Evolutionary conservation across 2,329 filamentous ascomycete genomes (phyloP).

Genomic region (Fusarium continuum): DNA sequence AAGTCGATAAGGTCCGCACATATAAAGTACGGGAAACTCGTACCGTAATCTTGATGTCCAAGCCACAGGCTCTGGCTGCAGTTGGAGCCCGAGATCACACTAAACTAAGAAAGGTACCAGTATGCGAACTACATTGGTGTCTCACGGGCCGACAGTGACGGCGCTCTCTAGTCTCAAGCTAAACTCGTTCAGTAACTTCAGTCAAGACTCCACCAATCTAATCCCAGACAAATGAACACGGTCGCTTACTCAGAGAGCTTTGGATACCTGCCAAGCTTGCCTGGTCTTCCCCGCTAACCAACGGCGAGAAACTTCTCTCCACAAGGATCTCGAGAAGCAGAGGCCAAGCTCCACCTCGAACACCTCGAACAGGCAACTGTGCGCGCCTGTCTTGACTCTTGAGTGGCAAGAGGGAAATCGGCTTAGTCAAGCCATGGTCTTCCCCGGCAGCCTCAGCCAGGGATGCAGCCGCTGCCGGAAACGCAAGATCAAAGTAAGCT

Average conservation of each 20-base stretch:
- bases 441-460: constrained; percentile 23
- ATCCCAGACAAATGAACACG: neutral
- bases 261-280: neutral
- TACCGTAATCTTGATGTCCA: neutral
- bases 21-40: neutral
- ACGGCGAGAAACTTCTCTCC: constrained; percentile 7
- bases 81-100: neutral
- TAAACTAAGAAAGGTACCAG: neutral
- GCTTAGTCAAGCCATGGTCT: constrained; percentile 12
- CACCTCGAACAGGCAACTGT: neutral
- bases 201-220: constrained; percentile 20
- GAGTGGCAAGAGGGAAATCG: neutral
- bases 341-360: constrained; percentile 4
- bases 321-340: neutral
- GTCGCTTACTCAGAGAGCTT: constrained; percentile 8
- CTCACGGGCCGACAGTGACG: neutral
- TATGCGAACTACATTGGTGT: constrained; percentile 23
- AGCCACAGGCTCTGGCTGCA: neutral
- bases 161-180: neutral
- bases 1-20: neutral
- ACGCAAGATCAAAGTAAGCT: constrained; percentile 27
- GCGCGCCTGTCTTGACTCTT: too few species aligned
- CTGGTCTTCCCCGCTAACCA: constrained; percentile 3
- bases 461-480: constrained; percentile 27
- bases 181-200: too few species aligned